Base-by-base conservation (phyloP, 225 moss, liverwort and hornwort genomes). In the Polytrichum formosum region DNA sequence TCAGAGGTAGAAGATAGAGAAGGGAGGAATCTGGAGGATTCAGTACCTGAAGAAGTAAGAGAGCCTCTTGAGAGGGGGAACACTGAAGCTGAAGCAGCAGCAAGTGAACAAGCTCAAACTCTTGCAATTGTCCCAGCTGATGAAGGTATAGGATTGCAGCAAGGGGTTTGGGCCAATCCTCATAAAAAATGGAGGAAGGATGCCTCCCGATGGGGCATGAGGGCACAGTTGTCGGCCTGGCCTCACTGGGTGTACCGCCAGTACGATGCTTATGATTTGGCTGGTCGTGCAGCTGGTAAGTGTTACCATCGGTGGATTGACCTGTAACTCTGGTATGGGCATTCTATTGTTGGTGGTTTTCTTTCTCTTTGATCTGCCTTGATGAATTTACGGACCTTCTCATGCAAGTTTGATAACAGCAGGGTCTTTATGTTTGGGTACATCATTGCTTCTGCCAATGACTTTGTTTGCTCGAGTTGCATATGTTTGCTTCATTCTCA, bases 241-340 rank as follows among this genome's bases (percentile, higher is more conserved):
- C 97, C 97, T 31, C 91, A 94, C 67, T 98, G 97, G 97, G 97
- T 94, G n/a, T 98, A 98, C 71, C 89, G 97, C 74, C 94, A 94
- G 83, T 98, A 85, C 25, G 97, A 98, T 74, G 82, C 92, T 0
- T 94, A 82, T 53, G 89, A 98, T 72, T 81, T 92, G 72, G 91
- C 97, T 69, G 88, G 94, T 35, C 84, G 94, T 65, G 97, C 94
- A 82, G 92, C 94, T 62, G 95, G 95, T 92, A 77, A 86, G 86
- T 37, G 29, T 20, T 55, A 13, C 37, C 37, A 46, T 46, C 13
- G 35, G 9, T 35, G 9, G 35, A 35, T 8, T 35, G 35, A 35
- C 9, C 35, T 35, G 9, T 35, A 46, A 46, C 46, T 13, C 4
- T 17, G 16, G 20, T 6, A 21, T 18, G 5, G 21, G 16, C 26